phyloP scores from a whole-genome alignment of 805 yeast species.

The Millerago galiae region DNA sequence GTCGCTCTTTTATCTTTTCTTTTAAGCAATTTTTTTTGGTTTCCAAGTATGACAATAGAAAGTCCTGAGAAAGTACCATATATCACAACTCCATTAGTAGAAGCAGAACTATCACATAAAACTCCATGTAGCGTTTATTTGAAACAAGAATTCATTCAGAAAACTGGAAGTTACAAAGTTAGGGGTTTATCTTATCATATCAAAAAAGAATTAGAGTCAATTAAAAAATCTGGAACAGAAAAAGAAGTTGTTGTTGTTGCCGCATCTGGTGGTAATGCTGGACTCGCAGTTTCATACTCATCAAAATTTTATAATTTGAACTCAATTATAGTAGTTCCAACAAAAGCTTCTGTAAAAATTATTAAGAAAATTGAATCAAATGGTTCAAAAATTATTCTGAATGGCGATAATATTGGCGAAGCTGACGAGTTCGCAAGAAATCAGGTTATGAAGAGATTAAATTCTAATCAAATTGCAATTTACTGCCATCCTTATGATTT shows the following conservation, averaged over 20 bases:
- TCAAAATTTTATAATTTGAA: slow-evolving; percentile 31
- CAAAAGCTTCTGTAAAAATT: slow-evolving; percentile 39
- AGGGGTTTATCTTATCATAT: slow-evolving; percentile 49
- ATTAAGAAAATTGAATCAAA: slow-evolving; percentile 35
- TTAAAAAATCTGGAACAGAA: slow-evolving; percentile 18
- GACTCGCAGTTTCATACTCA: slow-evolving; percentile 47
- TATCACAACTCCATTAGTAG: slow-evolving; percentile 32
- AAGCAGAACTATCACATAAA: slow-evolving; percentile 25
- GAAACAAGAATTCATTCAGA: slow-evolving; percentile 48
- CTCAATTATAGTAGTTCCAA: slow-evolving; percentile 57
- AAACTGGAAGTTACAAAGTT: slow-evolving; percentile 51
- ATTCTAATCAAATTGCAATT: slow-evolving; percentile 28
- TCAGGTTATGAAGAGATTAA: slow-evolving; percentile 22
- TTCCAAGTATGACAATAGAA: slow-evolving; percentile 3
- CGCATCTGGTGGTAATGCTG: slow-evolving; percentile 53
- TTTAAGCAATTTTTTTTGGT: background rate
- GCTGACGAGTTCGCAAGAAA: slow-evolving; percentile 40
- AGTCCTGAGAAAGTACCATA: slow-evolving; percentile 10
- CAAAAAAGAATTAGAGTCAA: slow-evolving; percentile 25
- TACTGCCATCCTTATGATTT: slow-evolving; percentile 53
- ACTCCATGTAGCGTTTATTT: slow-evolving; percentile 34
- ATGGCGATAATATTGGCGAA: slow-evolving; percentile 42
- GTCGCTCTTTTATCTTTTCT: background rate
- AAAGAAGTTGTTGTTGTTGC: slow-evolving; percentile 37
- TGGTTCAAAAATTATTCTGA: slow-evolving; percentile 45